Evolutionary conservation across 169 alveolate species (phyloP), one percentile per base, ranked within the genome.

Genomic region (Plasmodium ovale): DNA sequence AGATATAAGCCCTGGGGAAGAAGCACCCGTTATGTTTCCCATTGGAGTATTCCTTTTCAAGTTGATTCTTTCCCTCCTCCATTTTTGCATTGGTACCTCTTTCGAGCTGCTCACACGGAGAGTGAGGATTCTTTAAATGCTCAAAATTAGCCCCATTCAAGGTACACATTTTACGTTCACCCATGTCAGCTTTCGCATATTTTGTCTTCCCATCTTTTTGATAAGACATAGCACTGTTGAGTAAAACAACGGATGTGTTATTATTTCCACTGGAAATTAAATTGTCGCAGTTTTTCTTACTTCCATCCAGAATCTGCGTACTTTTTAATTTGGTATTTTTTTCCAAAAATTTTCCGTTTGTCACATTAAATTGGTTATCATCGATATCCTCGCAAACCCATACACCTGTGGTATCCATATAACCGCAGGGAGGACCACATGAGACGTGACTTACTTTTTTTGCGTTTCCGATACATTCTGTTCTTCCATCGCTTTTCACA

Each of bases 281-380:
- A n/a, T n/a, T 4, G 14, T 14, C 21, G 3, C 21, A 3, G 42
- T 25, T 51, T 51, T 3, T 6, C 25, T 5, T 42, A 19, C 42
- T 60, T 12, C 19, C 60, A 4, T 51, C 10, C 16, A 62, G 16
- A 21, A 23, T 16, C 29, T 3, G 16, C 6, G 19, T 47, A 19
- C 19, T 23, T 53, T 23, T 29, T 7, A 37, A 42, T 54, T 44
- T 68, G 6, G 79, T 68, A 54, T 1, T 5, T 25, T 68, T 68
- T 3, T n/a, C 44, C 2, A 42, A 47, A 7, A 62, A 25, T 3
- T 65, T 39, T 27, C 25, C 54, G 42, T 54, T 37, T 19, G 58
- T 33, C 14, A 33, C 31, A 54, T 65, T 65, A 37, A 65, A 65
- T 5, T 65, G 73, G 3, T 65, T 65, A n/a, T 65, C 73, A 7